Conservation (phyloP, 768 basidiomycete genomes). For the Lentinula aciculospora region DNA sequence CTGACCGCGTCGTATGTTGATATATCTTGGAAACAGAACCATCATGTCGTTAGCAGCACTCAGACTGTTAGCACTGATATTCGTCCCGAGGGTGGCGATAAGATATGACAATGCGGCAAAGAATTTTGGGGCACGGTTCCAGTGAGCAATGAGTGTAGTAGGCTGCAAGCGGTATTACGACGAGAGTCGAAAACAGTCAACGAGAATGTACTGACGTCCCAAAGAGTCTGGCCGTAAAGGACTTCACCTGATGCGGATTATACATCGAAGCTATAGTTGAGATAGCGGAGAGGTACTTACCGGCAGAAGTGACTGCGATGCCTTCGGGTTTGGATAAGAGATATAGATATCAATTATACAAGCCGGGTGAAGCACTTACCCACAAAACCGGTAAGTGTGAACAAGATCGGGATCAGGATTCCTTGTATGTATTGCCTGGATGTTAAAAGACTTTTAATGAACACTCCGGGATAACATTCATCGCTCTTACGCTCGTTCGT, state of each 20-base stretch:
- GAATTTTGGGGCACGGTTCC: slow-evolving; percentile 83
- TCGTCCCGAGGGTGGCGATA: slow-evolving; percentile 65
- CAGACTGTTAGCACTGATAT: slow-evolving; percentile 72
- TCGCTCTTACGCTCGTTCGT: slow-evolving; percentile 47
- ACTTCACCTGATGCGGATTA: slow-evolving; percentile 27
- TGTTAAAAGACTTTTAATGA: neutral
- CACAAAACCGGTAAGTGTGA: slow-evolving; percentile 72
- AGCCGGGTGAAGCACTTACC: neutral
- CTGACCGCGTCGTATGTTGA: slow-evolving; percentile 80
- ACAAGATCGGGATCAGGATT: slow-evolving; percentile 68
- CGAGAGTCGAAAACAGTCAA: neutral
- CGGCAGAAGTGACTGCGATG: slow-evolving; percentile 76
- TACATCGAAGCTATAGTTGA: neutral
- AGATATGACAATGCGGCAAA: slow-evolving; percentile 74
- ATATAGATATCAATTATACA: too few species aligned
- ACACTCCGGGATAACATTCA: neutral
- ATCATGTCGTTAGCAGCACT: slow-evolving; percentile 83
- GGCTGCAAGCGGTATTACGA: slow-evolving; percentile 25
- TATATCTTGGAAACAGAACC: slow-evolving; percentile 66
- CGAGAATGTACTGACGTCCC: slow-evolving; percentile 39
- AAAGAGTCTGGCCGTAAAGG: slow-evolving; percentile 58
- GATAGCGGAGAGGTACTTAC: slow-evolving; percentile 16
- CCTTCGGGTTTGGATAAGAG: slow-evolving; percentile 36
- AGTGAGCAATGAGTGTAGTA: slow-evolving; percentile 64
- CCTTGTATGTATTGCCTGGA: slow-evolving; percentile 69